Base-by-base conservation (phyloP, 805 yeast genomes). In the Lipomyces chichibuensis region DNA sequence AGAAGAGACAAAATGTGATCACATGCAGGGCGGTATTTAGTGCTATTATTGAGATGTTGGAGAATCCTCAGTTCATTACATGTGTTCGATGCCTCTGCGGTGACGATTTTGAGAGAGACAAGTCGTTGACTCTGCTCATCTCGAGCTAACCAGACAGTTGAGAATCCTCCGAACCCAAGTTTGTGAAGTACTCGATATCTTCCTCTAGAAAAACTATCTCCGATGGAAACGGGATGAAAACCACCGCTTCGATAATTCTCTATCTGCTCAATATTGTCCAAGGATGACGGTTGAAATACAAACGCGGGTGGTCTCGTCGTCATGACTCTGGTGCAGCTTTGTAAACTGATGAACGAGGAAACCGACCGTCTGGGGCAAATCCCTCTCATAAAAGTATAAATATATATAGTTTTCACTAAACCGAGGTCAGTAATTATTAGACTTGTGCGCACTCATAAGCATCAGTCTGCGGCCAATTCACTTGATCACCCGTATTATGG, bases 111-210 rank as follows among this genome's bases (percentile, higher is more conserved):
- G 9, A 52, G 55, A 14, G 55, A 52, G 14, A 52, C 55, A 52
- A 52, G 55, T 23, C 55, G 32, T 25, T 52, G 32, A 23, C 32
- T 23, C n/a, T 20, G 32, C 29, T 52, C 32, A 14, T 52, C 55
- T 52, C 55, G 55, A 20, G 55, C 55, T 52, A 52, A 14, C 55
- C 55, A 52, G 55, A 52, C 55, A 13, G 55, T 52, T 32, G 55
- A 52, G 55, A 52, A 52, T 23, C 55, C 55, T 52, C 55, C 55
- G 55, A 52, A 52, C 17, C 55, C 55, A 8, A 52, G 55, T 5
- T 52, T 52, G 55, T 52, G 55, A 52, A 52, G 55, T 52, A 52
- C 11, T 52, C 55, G 55, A 52, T 52, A 52, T 52, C 55, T 52
- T 25, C 55, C 55, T 6, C 55, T 52, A 2, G 32, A 2, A 52